Conservation (phyloP, 768 basidiomycete species). For the Scleroderma citrinum region DNA sequence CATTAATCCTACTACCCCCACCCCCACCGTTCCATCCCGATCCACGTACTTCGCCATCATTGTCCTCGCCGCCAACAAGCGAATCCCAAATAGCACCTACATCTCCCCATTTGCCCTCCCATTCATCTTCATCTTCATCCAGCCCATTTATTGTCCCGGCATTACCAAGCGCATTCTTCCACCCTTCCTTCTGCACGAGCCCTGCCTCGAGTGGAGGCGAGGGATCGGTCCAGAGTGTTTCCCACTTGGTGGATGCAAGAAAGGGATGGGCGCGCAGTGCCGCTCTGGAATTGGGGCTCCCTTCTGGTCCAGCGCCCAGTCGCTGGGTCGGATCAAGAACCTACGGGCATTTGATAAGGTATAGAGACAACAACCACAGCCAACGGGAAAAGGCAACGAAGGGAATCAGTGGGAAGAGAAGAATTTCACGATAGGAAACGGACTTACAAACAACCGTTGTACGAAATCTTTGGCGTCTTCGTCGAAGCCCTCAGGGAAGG, state of each 20-base stretch:
- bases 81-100: slow-evolving; percentile 52
- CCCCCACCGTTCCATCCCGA: neutral
- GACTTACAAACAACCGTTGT: slow-evolving; percentile 59
- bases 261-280: slow-evolving; percentile 59
- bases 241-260: slow-evolving; percentile 55
- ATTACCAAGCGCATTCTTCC: neutral
- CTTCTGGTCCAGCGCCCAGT: slow-evolving; percentile 49
- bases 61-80: slow-evolving; percentile 28
- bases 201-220: slow-evolving; percentile 56
- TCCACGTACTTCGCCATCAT: neutral
- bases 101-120: slow-evolving; percentile 41
- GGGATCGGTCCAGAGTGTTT: slow-evolving; percentile 57
- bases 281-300: slow-evolving; percentile 31
- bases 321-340: slow-evolving; percentile 53
- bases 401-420: slow-evolving; percentile 18
- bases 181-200: slow-evolving; percentile 42
- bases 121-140: slow-evolving; percentile 20
- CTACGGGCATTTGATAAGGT: slow-evolving; percentile 28
- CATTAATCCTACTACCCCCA: neutral
- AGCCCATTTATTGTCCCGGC: too few relatives aligned
- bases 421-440: neutral
- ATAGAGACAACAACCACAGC: neutral
- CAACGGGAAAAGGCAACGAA: neutral
- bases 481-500: slow-evolving; percentile 84
- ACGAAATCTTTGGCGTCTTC: slow-evolving; percentile 76